phyloP scores from a whole-genome alignment of 179 eudicot species.

The Vitellaria paradoxa region DNA sequence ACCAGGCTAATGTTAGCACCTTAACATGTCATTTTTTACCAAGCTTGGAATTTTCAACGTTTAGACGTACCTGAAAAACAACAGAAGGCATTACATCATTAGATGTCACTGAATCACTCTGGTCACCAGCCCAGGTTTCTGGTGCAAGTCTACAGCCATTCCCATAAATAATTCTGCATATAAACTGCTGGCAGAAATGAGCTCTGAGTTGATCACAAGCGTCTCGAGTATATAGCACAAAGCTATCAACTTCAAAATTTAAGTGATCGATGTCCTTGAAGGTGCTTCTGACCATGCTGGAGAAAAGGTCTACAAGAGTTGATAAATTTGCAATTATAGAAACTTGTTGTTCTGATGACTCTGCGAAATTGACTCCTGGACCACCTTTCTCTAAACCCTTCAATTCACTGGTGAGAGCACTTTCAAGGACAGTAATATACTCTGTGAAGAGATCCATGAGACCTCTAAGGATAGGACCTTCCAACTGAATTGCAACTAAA shows the following conservation, averaged over 20 bases:
- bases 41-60: background rate
- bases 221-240: constrained; percentile 12
- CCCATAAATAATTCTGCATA: constrained; percentile 23
- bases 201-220: constrained; percentile 21
- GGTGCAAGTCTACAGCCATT: constrained; percentile 15
- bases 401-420: constrained; percentile 25
- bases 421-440: constrained; percentile 34
- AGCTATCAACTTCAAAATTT: constrained; percentile 28
- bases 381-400: constrained; percentile 14
- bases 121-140: constrained; percentile 15
- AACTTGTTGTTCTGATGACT: constrained; percentile 31
- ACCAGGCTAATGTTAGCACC: background rate
- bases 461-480: constrained; percentile 35
- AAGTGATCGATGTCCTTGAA: constrained; percentile 30
- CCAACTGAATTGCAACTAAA: constrained; percentile 38
- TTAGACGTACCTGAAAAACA: constrained; percentile 37
- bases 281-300: constrained; percentile 21
- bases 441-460: constrained; percentile 33
- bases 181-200: constrained; percentile 26
- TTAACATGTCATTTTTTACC: background rate
- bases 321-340: constrained; percentile 34
- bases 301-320: constrained; percentile 27
- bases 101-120: constrained; percentile 15
- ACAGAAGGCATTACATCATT: constrained; percentile 29
- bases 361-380: constrained; percentile 25